Base-by-base conservation (phyloP, 306 rosid genomes). In the Sechiopsis laciniata region DNA sequence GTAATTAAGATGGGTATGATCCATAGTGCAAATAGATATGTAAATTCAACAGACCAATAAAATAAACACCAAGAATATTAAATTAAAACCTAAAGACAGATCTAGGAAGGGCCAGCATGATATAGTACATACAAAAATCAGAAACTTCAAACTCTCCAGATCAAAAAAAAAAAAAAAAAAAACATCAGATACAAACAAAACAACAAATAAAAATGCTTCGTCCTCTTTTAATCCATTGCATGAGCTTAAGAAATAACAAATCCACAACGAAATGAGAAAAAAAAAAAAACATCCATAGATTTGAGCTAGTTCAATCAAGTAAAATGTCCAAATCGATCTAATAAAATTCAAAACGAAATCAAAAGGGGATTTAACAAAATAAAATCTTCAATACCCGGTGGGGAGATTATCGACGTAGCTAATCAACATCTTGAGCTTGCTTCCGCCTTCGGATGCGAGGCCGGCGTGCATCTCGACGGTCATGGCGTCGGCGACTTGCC, bases 381-480 rank as follows among this genome's bases (percentile, higher is more conserved):
- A 6, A 2, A 57, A 63, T 17, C 45, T 42, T 45, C 15, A 2
- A 10, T 87, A 90, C 96, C 97, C 96, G 9, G 86, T 88, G 0
- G 97, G 97, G 62, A 92, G 97, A 77, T 88, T 92, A 76, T 92
- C 89, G 46, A 88, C 96, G 59, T 76, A 90, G 81, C 87, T 85
- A 76, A 92, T 81, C 67, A 92, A 83, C 97, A 92, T 92, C 87
- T 92, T 88, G 78, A 92, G 96, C 81, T 89, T 92, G 80, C 96
- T 92, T 5, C 95, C 92, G 61, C 97, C 91, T 65, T 92, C 96
- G 6, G 96, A 92, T 54, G 96, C 96, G 40, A 92, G 95, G 8
- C 97, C 97, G 0, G 95, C 96, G 68, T 90, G 95, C 97, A 92
- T 92, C 90, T 92, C 96, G 17, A 83, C 90, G 55, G 85, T 76